Percentiles rank a stretch among this genome's conserved stretches.
Evolutionary conservation across 179 eudicot genomes (phyloP).

Genomic region (Beta macrorhiza): DNA sequence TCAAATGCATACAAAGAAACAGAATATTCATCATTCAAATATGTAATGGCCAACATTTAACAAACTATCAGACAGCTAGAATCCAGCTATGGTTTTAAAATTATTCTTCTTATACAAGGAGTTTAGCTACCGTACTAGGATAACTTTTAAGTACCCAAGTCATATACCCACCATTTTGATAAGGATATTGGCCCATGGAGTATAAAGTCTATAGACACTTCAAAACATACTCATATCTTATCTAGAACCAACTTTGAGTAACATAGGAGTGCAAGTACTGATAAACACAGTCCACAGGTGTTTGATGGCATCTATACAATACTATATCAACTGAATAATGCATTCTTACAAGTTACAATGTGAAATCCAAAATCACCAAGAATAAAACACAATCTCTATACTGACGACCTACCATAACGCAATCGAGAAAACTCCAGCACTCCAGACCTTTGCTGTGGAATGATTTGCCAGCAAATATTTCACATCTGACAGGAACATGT

Average conservation of each 20-base stretch:
- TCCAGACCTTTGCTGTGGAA: conserved; percentile 80
- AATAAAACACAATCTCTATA: conserved; percentile 3
- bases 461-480: conserved; percentile 72
- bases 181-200: neutral
- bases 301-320: neutral
- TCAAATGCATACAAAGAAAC: neutral
- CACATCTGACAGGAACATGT: conserved; percentile 69
- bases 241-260: neutral
- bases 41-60: neutral
- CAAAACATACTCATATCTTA: neutral
- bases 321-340: neutral
- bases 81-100: neutral
- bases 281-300: neutral
- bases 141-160: neutral
- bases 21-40: neutral
- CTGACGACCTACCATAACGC: conserved; percentile 73
- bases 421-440: conserved; percentile 67
- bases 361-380: neutral
- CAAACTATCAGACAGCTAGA: neutral
- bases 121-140: no score
- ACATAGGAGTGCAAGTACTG: neutral
- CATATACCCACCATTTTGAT: neutral
- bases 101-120: neutral
- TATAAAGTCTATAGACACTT: neutral
- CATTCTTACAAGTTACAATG: neutral